Evolutionary conservation across 257 asterid genomes (phyloP).

Genomic region (Solanum chiquidenum): DNA sequence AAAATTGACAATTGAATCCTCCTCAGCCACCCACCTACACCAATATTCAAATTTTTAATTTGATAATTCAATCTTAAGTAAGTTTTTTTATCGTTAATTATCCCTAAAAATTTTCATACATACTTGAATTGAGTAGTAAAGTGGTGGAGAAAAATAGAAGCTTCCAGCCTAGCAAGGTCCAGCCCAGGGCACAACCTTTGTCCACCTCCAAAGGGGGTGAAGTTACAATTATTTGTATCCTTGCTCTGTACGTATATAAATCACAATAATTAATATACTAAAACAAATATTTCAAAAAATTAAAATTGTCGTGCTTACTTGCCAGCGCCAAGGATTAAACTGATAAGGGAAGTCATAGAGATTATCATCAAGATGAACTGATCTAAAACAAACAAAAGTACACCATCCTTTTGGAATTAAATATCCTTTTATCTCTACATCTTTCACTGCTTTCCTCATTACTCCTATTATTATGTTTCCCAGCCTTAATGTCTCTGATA

Average conservation of each 20-base stretch:
- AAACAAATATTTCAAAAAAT: neutral
- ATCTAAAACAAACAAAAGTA: conserved; percentile 69
- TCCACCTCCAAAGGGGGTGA: conserved; percentile 96
- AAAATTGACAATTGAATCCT: conserved; percentile 59
- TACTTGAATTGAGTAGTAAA: conserved; percentile 83
- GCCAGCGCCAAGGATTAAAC: conserved; percentile 95
- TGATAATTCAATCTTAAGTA: neutral
- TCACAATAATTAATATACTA: neutral
- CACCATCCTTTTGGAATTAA: conserved; percentile 83
- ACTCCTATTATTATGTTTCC: conserved; percentile 86
- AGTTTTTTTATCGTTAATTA: neutral
- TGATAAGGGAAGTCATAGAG: conserved; percentile 55
- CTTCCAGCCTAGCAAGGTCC: conserved; percentile 89
- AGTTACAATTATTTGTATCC: conserved; percentile 40
- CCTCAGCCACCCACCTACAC: conserved; percentile 76
- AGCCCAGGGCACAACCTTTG: conserved; percentile 91
- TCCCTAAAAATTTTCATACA: neutral
- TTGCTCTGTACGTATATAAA: conserved; percentile 16
- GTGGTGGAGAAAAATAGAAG: conserved; percentile 85
- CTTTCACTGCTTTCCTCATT: conserved; percentile 79
- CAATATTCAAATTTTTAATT: neutral
- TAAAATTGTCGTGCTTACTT: conserved; percentile 34
- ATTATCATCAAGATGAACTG: conserved; percentile 68
- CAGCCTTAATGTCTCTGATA: conserved; percentile 77
- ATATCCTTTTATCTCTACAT: conserved; percentile 73